These are phyloP conservation scores for Clathrus columnatus DNA, from an alignment of 768 basidiomycete genomes.

Conservation along the genomic window DNA sequence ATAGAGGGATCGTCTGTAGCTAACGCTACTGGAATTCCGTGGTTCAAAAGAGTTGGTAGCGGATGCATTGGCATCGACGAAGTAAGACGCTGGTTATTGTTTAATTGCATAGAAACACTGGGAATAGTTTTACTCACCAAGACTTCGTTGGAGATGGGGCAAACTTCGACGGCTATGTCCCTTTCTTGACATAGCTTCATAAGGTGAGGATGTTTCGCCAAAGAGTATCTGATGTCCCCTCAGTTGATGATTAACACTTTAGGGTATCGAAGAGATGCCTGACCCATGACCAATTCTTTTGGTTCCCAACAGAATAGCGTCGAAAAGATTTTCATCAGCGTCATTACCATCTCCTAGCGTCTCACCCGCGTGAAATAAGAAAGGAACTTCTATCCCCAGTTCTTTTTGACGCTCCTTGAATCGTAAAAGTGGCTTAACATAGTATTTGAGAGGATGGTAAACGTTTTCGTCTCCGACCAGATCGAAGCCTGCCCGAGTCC, in stretches of 20 bases:
- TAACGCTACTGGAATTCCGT: slow-evolving; percentile 63
- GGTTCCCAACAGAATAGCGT: slow-evolving; percentile 69
- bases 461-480: slow-evolving; percentile 70
- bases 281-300: slow-evolving; percentile 66
- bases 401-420: slow-evolving; percentile 53
- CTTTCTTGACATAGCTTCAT: slow-evolving; percentile 57
- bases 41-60: slow-evolving; percentile 59
- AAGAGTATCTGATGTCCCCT: slow-evolving; percentile 43
- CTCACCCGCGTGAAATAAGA: slow-evolving; percentile 75
- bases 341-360: slow-evolving; percentile 67
- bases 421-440: slow-evolving; percentile 47
- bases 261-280: slow-evolving; percentile 2
- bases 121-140: slow-evolving; percentile 34
- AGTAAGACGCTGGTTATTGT: slow-evolving; percentile 46
- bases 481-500: slow-evolving; percentile 54
- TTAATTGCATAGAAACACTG: background rate
- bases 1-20: slow-evolving; percentile 70
- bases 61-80: slow-evolving; percentile 78
- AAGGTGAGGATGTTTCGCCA: slow-evolving; percentile 69
- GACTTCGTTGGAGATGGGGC: slow-evolving; percentile 81
- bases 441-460: slow-evolving; percentile 50
- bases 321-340: slow-evolving; percentile 67
- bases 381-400: slow-evolving; percentile 57
- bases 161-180: slow-evolving; percentile 62
- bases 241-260: background rate